Evolutionary conservation across 768 basidiomycete species (phyloP), one percentile per base, ranked within the genome.

Genomic region (Hypsizygus marmoreus): DNA sequence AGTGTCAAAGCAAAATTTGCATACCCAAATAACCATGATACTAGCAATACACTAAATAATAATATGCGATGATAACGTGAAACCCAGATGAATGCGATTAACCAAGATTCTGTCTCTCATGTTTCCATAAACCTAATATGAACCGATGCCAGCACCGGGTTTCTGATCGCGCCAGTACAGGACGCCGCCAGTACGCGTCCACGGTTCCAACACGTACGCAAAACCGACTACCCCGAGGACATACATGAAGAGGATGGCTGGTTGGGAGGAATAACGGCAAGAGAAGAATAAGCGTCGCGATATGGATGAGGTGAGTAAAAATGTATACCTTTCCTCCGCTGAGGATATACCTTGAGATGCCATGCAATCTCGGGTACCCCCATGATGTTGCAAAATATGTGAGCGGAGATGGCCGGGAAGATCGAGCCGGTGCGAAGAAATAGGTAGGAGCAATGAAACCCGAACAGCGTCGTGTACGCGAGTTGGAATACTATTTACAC

Each of bases 311-410:
- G 39, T 32, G 51, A 46, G 38, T 30, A 47, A 37, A 53, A 59
- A 12, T 30, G 67, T 82, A 54, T 44, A 87, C 87, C 56, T 54
- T 57, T 66, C 62, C 75, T 81, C 48, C 71, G 69, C 17, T 66
- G 58, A 0, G 83, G 83, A 55, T 77, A 82, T 43, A 67, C 63
- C 30, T 57, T 55, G 26, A 89, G 57, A 47, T 93, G 91, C 23
- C 70, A 65, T 0, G 52, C 59, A 19, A 86, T 75, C 41, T 83
- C 75, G 2, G 95, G 97, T 22, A 97, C 57, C 1, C 95, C 95
- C 91, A 97, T 95, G 39, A 88, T 63, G 60, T 99, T 99, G 73
- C 97, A 98, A 61, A 93, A 95, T 1, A 88, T 68, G 60, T 99
- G 97, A 0, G 92, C 82, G 7, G 77, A 66, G 43, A 94, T 75